Evolutionary conservation across 2,329 filamentous ascomycete genomes (phyloP), one percentile per base, ranked within the genome.

Genomic region (Botryotinia convoluta): DNA sequence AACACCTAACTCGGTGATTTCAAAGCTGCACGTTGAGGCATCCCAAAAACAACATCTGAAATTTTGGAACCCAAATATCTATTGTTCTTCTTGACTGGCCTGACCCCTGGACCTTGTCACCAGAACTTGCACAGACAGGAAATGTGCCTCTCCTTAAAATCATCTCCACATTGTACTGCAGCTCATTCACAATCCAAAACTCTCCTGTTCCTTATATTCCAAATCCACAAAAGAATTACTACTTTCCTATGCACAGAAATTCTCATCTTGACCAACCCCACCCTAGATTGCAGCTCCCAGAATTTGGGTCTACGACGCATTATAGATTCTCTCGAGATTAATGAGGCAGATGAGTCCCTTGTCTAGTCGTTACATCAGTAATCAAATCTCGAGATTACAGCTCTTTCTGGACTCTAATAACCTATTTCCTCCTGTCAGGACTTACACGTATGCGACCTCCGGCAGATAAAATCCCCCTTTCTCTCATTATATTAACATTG

Each of bases 401-500:
- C 65, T 22, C 6, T 20, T 22, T 39, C 26, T 22, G 48, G 35
- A 29, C 29, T 29, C 5, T 22, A 20, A 29, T 57, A 22, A n/a
- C 32, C 20, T 9, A 39, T 39, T 67, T n/a, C 16, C 22, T 57
- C n/a, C 18, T 42, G 18, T 42, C 35, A 22, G 48, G 37, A 22
- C 65, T 68, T 37, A 42, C 39, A 69, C 39, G 48, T 69, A 57
- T 57, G 37, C 48, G 54, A 69, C 37, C 29, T 32, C 14, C 48
- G 37, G 65, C 48, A 42, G 37, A 69, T 44, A 4, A 22, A 39
- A 9, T 42, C 64, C 16, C 16, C 22, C 22, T 65, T 68, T 16
- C 16, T 29, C 48, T 69, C n/a, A 69, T 69, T 16, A 42, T 42
- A 69, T 57, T 69, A 69, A 69, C 65, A 48, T 67, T 67, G 69